These are phyloP conservation scores for Claviceps sp. DNA, from an alignment of 2,329 filamentous ascomycete species.

Conservation along the genomic window DNA sequence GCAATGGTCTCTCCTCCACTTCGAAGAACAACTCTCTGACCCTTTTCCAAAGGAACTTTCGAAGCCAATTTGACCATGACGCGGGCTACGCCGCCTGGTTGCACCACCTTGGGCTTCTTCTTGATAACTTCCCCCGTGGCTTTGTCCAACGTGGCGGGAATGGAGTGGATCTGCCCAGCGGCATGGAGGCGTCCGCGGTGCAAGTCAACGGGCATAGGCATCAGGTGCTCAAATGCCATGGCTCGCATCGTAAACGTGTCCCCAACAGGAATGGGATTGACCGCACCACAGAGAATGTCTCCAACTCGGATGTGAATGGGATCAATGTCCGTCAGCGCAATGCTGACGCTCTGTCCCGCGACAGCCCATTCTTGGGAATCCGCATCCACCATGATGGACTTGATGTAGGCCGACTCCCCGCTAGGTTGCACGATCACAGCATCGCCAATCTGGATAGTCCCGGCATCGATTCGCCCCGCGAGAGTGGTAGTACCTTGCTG, in stretches of 20 bases:
- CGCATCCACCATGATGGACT: conserved; percentile 64
- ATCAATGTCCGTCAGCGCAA: conserved; percentile 81
- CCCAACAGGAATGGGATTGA: conserved; percentile 53
- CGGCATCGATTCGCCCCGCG: conserved; percentile 73
- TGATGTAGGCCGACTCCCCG: conserved; percentile 67
- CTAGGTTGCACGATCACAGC: conserved; percentile 66
- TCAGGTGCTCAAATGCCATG: conserved; percentile 76
- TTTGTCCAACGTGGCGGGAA: conserved; percentile 69
- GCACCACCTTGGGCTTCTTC: conserved; percentile 74
- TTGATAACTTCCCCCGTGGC: conserved; percentile 59
- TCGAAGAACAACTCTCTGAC: conserved; percentile 68
- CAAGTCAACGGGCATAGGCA: conserved; percentile 81
- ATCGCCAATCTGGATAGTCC: conserved; percentile 75
- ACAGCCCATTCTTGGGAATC: conserved; percentile 75
- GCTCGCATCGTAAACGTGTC: conserved; percentile 71
- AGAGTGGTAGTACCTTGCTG: conserved; percentile 74
- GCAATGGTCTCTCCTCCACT: conserved; percentile 74
- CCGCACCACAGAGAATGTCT: conserved; percentile 68
- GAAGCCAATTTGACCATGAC: conserved; percentile 61
- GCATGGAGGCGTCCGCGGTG: conserved; percentile 75
- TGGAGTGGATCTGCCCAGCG: conserved; percentile 56
- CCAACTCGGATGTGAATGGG: conserved; percentile 68
- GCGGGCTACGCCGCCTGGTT: conserved; percentile 64
- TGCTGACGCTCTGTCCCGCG: conserved; percentile 72
- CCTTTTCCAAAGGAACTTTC: conserved; percentile 67